Percentiles rank a stretch among this genome's conserved stretches.
phyloP scores from a whole-genome alignment of 805 yeast species.

The Metschnikowia koreensis region DNA sequence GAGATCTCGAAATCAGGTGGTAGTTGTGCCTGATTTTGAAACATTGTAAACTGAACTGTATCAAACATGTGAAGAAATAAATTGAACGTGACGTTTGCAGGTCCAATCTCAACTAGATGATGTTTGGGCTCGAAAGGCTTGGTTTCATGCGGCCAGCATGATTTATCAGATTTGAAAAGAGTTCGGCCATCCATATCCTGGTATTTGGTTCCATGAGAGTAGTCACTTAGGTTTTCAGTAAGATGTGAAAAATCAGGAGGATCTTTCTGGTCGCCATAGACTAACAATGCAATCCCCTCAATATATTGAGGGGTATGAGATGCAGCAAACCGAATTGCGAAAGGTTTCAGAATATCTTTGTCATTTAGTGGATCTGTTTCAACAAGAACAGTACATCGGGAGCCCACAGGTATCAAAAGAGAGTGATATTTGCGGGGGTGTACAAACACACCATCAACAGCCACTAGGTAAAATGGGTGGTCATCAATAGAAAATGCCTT shows the following conservation, averaged over 20 bases:
- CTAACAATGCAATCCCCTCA: conserved; percentile 27
- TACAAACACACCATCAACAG: conserved; percentile 33
- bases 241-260: neutral
- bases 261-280: conserved; percentile 18
- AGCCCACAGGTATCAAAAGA: conserved; percentile 31
- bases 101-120: conserved; percentile 6
- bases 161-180: conserved; percentile 9
- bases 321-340: conserved; percentile 28
- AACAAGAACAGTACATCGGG: conserved; percentile 27
- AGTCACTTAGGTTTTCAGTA: neutral
- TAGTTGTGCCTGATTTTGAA: conserved; percentile 19
- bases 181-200: conserved; percentile 24
- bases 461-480: conserved; percentile 28
- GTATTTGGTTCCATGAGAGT: conserved; percentile 20
- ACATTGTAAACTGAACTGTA: conserved; percentile 27
- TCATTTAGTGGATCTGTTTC: conserved; percentile 22
- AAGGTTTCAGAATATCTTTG: conserved; percentile 18
- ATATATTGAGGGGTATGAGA: conserved; percentile 27
- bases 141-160: conserved; percentile 20
- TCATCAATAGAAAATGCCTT: conserved; percentile 34
- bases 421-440: conserved; percentile 25
- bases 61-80: conserved; percentile 32
- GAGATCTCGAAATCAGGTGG: conserved; percentile 24
- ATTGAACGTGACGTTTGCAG: conserved; percentile 27
- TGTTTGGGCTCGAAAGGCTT: conserved; percentile 17